These are phyloP conservation scores for Brettanomyces anomalus DNA, from an alignment of 805 yeast species.

Conservation along the genomic window DNA sequence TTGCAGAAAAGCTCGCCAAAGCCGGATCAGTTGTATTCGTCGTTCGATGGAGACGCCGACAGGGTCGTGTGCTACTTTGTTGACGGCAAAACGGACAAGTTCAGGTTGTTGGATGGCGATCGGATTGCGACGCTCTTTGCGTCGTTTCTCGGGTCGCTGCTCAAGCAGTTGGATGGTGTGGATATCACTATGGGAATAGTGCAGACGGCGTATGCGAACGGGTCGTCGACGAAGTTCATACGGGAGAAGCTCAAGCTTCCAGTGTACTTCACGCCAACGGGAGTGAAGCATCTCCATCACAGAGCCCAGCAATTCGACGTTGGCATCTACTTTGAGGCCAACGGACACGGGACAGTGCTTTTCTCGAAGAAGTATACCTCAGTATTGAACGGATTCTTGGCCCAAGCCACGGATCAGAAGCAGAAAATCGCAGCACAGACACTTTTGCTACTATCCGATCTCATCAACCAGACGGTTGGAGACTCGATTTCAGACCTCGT, in stretches of 20 bases:
- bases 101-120: conserved; percentile 80
- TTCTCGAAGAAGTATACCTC: conserved; percentile 50
- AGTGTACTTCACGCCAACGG: conserved; percentile 86
- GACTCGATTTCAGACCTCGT: conserved; percentile 93
- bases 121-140: conserved; percentile 85
- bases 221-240: conserved; percentile 73
- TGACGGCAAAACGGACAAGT: conserved; percentile 24
- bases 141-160: conserved; percentile 41
- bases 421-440: conserved; percentile 36
- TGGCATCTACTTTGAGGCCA: conserved; percentile 96
- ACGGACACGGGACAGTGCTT: conserved; percentile 96
- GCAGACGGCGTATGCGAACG: conserved; percentile 98
- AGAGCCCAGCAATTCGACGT: conserved; percentile 78
- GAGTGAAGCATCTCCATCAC: conserved; percentile 94
- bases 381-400: conserved; percentile 28
- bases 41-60: conserved; percentile 97
- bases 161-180: conserved; percentile 28
- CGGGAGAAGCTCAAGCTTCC: conserved; percentile 56
- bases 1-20: conserved; percentile 28
- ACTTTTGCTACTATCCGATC: conserved; percentile 49
- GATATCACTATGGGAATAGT: conserved; percentile 60
- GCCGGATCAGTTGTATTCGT: conserved; percentile 51
- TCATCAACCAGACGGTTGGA: conserved; percentile 97
- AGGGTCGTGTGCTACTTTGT: conserved; percentile 75
- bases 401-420: conserved; percentile 35